phyloP scores from a whole-genome alignment of 495 filamentous ascomycete genomes.

The Xylaria sp. region DNA sequence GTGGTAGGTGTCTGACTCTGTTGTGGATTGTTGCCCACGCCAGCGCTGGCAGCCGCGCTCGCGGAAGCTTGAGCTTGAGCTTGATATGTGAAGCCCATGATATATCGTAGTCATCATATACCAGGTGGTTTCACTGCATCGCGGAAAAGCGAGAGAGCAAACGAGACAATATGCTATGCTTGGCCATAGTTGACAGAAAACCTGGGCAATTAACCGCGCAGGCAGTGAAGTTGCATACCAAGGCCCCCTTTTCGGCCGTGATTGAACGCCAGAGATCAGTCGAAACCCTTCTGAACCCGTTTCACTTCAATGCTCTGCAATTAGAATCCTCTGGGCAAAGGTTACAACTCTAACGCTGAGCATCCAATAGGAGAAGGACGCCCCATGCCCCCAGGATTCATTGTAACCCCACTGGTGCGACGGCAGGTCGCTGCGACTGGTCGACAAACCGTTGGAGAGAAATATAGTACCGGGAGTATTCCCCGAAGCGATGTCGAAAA shows the following conservation, averaged over 20 bases:
- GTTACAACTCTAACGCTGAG: not conserved
- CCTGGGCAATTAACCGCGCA: not conserved
- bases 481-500: not conserved
- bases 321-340: not conserved
- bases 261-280: not conserved
- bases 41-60: not conserved
- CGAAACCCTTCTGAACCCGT: constrained; percentile 21
- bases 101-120: constrained; percentile 3
- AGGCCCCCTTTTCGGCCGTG: not conserved
- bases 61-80: not conserved
- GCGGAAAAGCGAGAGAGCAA: not conserved
- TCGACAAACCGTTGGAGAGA: not conserved
- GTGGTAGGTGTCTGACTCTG: not conserved
- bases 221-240: not conserved
- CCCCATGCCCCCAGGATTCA: constrained; percentile 17
- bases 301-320: constrained; percentile 11
- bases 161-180: not conserved
- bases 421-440: not conserved
- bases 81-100: constrained; percentile 5
- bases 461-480: not conserved
- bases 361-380: not conserved
- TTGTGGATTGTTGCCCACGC: not conserved
- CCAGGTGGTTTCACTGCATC: not conserved
- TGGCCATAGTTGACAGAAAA: not conserved
- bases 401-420: constrained; percentile 18